Evolutionary conservation across 371 early-diverging fungal genomes (phyloP), one percentile per base, ranked within the genome.

Genomic region (Rhizopus sp.): DNA sequence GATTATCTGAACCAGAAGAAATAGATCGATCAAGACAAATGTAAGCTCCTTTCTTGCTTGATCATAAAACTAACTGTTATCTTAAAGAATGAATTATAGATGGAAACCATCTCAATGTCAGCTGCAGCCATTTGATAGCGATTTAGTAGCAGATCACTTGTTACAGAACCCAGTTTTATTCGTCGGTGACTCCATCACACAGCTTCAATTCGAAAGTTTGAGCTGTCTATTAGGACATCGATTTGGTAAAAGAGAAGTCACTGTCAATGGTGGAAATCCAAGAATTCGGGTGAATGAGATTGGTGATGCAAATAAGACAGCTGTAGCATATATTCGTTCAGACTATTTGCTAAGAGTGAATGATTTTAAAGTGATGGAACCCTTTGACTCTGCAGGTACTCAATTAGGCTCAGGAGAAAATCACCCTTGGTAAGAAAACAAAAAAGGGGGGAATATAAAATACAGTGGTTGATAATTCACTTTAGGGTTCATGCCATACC

Each of bases 101-200:
- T 78, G 79, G 79, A 44, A 68, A 42, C 79, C 79, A 4, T 44
- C 55, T 29, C 41, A 39, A 4, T 78, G 79, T 50, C 49, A 48
- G 13, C 6, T 75, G 9, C 46, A 73, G 17, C 57, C 61, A 13
- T 50, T 78, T 29, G 62, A 75, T 17, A 32, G 65, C n/a, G 31
- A 63, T 0, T 16, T 32, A 32, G 42, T 73, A 15, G 63, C 76
- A 29, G 41, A 64, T 3, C 76, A 78, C 33, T 50, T 78, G 10
- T 31, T 55, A 13, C 44, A 71, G 10, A 68, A 73, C 45, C 76
- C 79, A 1, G 39, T 78, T 3, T 48, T 78, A 7, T 68, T 78
- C 29, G 69, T 78, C 1, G 79, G 79, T 7, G 79, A 78, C 42
- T 75, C 76, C 2, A 78, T 78, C 45, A 75, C 73, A 40, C 76